These are phyloP conservation scores for Citrus trifoliata DNA, from an alignment of 345 rosid genomes.

Conservation along the genomic window DNA sequence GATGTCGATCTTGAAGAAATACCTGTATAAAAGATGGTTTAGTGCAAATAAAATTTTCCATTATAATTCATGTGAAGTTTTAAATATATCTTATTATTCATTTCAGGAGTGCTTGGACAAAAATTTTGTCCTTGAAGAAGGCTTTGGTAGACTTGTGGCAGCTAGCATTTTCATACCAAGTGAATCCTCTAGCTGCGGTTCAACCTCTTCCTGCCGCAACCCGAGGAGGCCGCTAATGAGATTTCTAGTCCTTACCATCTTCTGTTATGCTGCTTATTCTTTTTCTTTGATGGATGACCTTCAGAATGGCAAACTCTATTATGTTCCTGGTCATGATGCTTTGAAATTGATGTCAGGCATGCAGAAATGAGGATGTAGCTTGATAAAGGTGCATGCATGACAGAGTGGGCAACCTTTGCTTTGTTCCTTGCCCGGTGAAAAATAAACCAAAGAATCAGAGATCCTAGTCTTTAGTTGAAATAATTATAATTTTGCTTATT, in stretches of 20 bases:
- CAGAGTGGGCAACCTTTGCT: too few relatives aligned
- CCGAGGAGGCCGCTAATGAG: conserved; percentile 5
- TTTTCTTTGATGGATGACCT: not conserved
- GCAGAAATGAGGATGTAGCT: not conserved
- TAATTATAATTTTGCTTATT: not conserved
- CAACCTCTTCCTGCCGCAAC: conserved; percentile 57
- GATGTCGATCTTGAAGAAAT: not conserved
- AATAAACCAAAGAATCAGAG: not conserved
- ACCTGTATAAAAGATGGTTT: too few relatives aligned
- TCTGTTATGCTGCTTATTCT: not conserved
- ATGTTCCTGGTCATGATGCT: not conserved
- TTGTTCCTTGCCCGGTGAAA: not conserved
- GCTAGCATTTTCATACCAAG: conserved; percentile 90
- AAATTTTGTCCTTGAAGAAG: conserved; percentile 42
- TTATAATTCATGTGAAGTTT: not conserved
- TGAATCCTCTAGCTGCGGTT: conserved; percentile 87
- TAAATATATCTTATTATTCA: not conserved
- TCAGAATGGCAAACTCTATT: not conserved
- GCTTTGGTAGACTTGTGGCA: conserved; percentile 74
- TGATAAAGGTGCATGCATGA: not conserved
- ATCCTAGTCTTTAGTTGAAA: not conserved
- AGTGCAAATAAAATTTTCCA: not conserved
- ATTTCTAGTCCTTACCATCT: not conserved
- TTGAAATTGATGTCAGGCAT: not conserved
- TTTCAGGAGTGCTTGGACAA: conserved; percentile 53